Percentiles rank a stretch among this genome's conserved stretches.
These are phyloP conservation scores for Penicillium antarcticum DNA, from an alignment of 495 filamentous ascomycete species.

Conservation along the genomic window DNA sequence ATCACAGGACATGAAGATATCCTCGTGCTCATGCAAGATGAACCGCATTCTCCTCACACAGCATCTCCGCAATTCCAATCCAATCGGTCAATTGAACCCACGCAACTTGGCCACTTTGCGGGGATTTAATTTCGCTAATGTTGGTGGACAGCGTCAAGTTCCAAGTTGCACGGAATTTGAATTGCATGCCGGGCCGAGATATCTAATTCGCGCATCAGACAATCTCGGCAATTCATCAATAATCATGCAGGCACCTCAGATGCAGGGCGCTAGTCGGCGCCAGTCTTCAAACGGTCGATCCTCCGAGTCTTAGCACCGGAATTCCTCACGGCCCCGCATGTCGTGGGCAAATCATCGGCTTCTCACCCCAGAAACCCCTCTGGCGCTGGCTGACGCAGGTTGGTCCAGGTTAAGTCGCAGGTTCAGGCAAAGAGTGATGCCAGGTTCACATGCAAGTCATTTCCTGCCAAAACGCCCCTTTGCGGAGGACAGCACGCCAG, in stretches of 20 bases:
- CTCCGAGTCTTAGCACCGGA: constrained; percentile 4
- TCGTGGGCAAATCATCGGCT: not conserved
- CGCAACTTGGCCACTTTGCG: not conserved
- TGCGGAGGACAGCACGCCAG: not conserved
- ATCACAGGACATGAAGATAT: not conserved
- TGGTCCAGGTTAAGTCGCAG: no score
- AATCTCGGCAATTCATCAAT: not conserved
- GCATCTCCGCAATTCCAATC: not conserved
- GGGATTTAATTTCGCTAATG: not conserved
- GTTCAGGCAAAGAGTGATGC: not conserved
- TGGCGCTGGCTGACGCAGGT: no score
- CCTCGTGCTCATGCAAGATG: not conserved
- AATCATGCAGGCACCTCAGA: not conserved
- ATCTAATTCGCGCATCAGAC: not conserved
- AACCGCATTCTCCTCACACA: not conserved
- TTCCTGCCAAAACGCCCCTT: constrained; percentile 9
- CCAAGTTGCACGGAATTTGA: not conserved
- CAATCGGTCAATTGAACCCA: not conserved
- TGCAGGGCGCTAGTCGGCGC: constrained; percentile 5
- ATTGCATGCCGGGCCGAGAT: not conserved
- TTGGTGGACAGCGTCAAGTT: not conserved
- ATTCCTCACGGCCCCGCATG: constrained; percentile 16
- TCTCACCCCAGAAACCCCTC: not conserved
- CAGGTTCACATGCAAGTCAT: constrained; percentile 9
- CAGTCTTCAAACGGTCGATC: constrained; percentile 13